These are phyloP conservation scores for Solanum piurae DNA, from an alignment of 257 asterid species.

Conservation along the genomic window DNA sequence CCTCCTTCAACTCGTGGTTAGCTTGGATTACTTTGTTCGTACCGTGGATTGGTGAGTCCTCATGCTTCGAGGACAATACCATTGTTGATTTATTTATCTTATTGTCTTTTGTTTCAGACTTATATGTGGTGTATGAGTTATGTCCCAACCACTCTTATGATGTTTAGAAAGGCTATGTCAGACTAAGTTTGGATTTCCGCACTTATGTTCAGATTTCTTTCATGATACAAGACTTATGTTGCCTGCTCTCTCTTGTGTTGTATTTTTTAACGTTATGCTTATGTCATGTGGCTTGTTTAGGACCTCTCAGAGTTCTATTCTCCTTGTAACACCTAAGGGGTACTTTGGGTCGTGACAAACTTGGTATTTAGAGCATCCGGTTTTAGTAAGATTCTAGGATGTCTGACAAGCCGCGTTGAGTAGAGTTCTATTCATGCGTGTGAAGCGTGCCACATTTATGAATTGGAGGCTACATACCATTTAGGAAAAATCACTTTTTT, in stretches of 20 bases:
- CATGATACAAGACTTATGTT: not conserved
- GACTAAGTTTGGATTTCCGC: not conserved
- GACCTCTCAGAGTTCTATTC: not conserved
- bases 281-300: not conserved
- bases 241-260: not conserved
- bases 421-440: not conserved
- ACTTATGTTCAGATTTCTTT: not conserved
- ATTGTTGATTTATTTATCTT: too few species aligned
- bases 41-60: too few species aligned
- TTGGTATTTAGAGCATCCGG: not conserved
- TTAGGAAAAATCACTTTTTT: too few species aligned
- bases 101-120: too few species aligned
- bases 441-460: not conserved
- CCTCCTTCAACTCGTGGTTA: too few species aligned
- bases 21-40: too few species aligned
- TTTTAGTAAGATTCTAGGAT: not conserved
- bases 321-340: not conserved
- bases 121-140: too few species aligned
- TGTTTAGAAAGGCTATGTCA: not conserved
- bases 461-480: not conserved
- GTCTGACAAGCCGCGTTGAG: not conserved
- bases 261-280: not conserved
- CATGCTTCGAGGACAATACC: too few species aligned
- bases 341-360: not conserved
- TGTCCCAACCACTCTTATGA: too few species aligned